A percentile compares a stretch with the other conserved stretches of the same genome.
Evolutionary conservation across 2,329 filamentous ascomycete genomes (phyloP).

Genomic region (Penicillium sp.): DNA sequence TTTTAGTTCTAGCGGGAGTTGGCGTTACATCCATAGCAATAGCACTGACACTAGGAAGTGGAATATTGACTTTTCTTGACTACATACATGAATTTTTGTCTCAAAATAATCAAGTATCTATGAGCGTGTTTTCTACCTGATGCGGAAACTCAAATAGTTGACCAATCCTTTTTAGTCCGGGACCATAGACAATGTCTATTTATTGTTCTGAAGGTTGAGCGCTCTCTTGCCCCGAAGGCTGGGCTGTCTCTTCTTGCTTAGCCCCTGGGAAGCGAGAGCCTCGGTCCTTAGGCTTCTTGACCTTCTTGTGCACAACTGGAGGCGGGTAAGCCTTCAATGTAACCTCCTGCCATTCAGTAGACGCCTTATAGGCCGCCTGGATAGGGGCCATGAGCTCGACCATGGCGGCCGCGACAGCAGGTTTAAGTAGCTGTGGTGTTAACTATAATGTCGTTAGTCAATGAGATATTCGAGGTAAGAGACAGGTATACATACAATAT

Average conservation of each 20-base stretch:
- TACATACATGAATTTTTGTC: background rate
- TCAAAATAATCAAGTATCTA: background rate
- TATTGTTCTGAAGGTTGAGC: background rate
- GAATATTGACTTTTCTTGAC: background rate
- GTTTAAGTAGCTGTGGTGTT: constrained; percentile 83
- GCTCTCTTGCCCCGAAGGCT: background rate
- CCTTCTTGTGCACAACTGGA: constrained; percentile 62
- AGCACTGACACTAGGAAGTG: background rate
- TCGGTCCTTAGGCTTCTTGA: constrained; percentile 73
- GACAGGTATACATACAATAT: constrained; percentile 58
- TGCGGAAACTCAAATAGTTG: background rate
- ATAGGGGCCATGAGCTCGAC: constrained; percentile 75
- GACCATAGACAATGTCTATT: background rate
- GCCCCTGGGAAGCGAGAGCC: constrained; percentile 55
- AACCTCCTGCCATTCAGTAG: constrained; percentile 75
- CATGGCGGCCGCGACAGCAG: constrained; percentile 73
- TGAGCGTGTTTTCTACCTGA: background rate
- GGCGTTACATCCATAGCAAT: background rate
- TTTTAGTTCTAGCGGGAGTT: background rate
- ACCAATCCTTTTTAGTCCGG: background rate
- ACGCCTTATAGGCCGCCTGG: constrained; percentile 66
- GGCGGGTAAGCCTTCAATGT: constrained; percentile 79
- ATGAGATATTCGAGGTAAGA: background rate
- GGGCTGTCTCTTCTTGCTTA: background rate
- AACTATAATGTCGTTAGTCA: constrained; percentile 49